A percentile compares a stretch with the other conserved stretches of the same genome.
Conservation (phyloP, 345 rosid species). For the Eutrema yunnanense region DNA sequence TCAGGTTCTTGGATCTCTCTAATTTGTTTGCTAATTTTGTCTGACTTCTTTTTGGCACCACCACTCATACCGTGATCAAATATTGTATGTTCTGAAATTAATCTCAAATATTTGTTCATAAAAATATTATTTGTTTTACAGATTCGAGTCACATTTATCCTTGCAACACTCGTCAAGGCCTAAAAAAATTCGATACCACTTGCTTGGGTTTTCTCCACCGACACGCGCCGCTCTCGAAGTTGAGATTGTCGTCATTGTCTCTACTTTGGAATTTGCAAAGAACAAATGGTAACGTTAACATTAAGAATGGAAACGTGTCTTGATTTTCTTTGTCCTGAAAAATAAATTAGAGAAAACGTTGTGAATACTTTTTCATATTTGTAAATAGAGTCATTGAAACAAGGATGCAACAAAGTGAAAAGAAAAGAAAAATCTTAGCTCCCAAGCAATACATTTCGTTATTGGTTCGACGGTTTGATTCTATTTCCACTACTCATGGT, state of each 20-base stretch:
- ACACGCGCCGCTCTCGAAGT: background rate
- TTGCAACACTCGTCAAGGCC: background rate
- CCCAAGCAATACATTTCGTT: slow-evolving; percentile 18
- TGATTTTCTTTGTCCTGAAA: background rate
- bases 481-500: background rate
- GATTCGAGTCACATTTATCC: background rate
- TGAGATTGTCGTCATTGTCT: background rate
- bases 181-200: background rate
- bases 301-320: slow-evolving; percentile 14
- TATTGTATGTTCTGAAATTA: background rate
- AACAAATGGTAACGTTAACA: background rate
- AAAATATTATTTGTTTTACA: background rate
- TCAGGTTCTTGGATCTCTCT: background rate
- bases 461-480: slow-evolving; percentile 11
- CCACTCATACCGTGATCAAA: background rate
- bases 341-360: background rate
- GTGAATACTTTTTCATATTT: background rate
- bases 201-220: slow-evolving; percentile 16
- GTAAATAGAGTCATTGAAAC: background rate
- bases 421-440: background rate
- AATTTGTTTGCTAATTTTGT: background rate
- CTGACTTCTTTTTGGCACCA: background rate
- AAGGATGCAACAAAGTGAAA: slow-evolving; percentile 14
- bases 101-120: background rate
- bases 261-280: background rate